Evolutionary conservation across 176 grass and related monocot species (phyloP).

Genomic region (Bolboschoenus planiculmis): DNA sequence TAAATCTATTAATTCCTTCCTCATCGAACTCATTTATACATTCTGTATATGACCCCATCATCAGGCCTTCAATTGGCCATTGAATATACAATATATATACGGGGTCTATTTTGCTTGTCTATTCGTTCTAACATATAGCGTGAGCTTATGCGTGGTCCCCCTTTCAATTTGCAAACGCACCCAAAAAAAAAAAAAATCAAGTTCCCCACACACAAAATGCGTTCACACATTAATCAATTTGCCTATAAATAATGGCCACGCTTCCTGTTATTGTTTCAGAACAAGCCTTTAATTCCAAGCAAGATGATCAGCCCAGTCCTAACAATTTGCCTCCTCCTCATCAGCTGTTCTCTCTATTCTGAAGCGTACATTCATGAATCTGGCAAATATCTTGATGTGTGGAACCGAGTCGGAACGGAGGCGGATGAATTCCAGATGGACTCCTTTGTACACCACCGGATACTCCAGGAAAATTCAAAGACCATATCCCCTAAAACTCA

Average conservation of each 20-base stretch:
- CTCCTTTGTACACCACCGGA: background rate
- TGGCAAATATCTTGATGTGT: background rate
- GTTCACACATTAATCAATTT: background rate
- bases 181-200: background rate
- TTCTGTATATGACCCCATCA: no score
- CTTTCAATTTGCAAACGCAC: background rate
- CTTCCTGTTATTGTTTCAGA: background rate
- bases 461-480: background rate
- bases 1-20: no score
- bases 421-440: slow-evolving; percentile 13
- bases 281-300: background rate
- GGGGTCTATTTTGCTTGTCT: no score
- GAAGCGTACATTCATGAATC: background rate
- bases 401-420: background rate
- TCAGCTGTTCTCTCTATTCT: background rate
- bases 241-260: background rate
- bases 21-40: no score
- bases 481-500: no score
- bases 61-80: no score
- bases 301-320: background rate
- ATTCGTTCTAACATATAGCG: background rate
- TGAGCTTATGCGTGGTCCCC: background rate
- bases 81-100: no score
- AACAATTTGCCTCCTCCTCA: background rate
- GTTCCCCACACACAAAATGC: background rate